phyloP scores from a whole-genome alignment of 1,284 basidiomycete species.

The Heterobasidion parviporum region DNA sequence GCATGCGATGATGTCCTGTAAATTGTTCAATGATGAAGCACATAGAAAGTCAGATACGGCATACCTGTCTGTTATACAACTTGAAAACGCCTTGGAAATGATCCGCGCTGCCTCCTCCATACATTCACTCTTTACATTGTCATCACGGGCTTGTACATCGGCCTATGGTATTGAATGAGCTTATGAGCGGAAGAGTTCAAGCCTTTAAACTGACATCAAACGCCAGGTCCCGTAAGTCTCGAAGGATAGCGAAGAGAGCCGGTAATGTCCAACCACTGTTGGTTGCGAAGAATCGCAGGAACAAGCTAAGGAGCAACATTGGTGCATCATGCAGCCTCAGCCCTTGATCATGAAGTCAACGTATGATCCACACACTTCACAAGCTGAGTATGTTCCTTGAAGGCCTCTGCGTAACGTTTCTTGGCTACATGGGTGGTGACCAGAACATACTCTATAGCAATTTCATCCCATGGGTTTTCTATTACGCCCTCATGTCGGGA shows the following conservation, averaged over 20 bases:
- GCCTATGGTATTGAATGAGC: conserved; percentile 36
- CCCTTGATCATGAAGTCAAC: background rate
- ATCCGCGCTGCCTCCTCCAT: conserved; percentile 90
- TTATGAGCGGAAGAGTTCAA: background rate
- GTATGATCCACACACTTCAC: conserved; percentile 42
- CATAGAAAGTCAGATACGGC: conserved; percentile 8
- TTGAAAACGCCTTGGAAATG: conserved; percentile 88
- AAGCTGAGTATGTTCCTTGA: conserved; percentile 64
- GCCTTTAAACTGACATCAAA: conserved; percentile 44
- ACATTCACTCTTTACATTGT: conserved; percentile 55
- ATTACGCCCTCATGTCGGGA: conserved; percentile 56
- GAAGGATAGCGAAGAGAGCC: conserved; percentile 69
- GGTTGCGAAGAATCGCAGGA: conserved; percentile 68
- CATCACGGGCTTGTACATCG: conserved; percentile 53
- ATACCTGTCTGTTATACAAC: conserved; percentile 85
- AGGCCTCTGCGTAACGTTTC: conserved; percentile 59
- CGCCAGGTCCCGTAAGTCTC: conserved; percentile 76
- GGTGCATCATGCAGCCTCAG: conserved; percentile 14
- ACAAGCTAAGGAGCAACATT: conserved; percentile 35
- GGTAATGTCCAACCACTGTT: conserved; percentile 81
- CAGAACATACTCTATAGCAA: conserved; percentile 71
- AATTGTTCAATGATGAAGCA: background rate
- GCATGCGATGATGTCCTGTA: conserved; percentile 53
- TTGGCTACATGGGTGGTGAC: conserved; percentile 62
- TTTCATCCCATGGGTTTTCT: conserved; percentile 72